Percentiles rank a stretch among this genome's conserved stretches.
These are phyloP conservation scores for Malus domestica DNA, from an alignment of 306 rosid genomes.

Conservation along the genomic window ASM211411v1 NC_041803.1:12564001-12564500, in stretches of 20 bases:
- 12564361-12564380: conserved; percentile 57
- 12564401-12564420: conserved; percentile 58
- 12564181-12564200: conserved; percentile 55
- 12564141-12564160: conserved; percentile 54
- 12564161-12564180: conserved; percentile 53
- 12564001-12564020: no score
- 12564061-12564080: conserved; percentile 58
- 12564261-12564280: conserved; percentile 44
- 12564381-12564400: conserved; percentile 51
- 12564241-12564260: conserved; percentile 43
- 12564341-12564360: conserved; percentile 67
- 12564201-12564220: conserved; percentile 61
- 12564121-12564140: conserved; percentile 62
- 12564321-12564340: conserved; percentile 40
- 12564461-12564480: conserved; percentile 13
- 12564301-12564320: conserved; percentile 57
- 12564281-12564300: conserved; percentile 54
- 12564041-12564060: background rate
- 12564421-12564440: conserved; percentile 53
- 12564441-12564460: no score
- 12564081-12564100: conserved; percentile 39
- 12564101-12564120: conserved; percentile 53
- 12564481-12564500: no score
- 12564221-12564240: conserved; percentile 25
- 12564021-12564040: no score